Conservation (phyloP, 306 rosid genomes). For the Quercus bicolor region DNA sequence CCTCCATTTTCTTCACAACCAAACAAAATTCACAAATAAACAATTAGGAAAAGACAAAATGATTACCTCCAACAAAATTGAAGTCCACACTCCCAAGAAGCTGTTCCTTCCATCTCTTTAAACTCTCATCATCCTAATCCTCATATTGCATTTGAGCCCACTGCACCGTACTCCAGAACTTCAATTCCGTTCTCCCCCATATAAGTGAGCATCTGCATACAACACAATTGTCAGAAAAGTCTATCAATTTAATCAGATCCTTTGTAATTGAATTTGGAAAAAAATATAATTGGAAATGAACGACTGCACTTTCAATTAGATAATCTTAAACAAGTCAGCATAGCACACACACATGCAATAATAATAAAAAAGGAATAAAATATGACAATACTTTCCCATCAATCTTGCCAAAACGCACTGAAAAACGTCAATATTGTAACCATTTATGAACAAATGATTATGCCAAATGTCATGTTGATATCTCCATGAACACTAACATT, state of each 20-base stretch:
- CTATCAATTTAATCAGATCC: neutral
- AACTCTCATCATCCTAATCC: conserved; percentile 86
- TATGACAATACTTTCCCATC: neutral
- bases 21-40: too few relatives aligned
- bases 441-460: neutral
- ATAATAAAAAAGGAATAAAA: neutral
- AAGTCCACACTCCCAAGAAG: conserved; percentile 87
- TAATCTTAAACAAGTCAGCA: neutral
- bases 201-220: neutral
- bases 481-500: neutral
- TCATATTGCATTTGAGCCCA: conserved; percentile 49
- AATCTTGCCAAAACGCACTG: neutral
- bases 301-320: neutral
- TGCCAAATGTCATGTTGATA: neutral
- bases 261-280: neutral
- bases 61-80: conserved; percentile 76
- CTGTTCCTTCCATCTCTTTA: conserved; percentile 96
- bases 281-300: neutral
- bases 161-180: conserved; percentile 67
- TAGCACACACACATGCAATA: neutral
- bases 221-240: conserved; percentile 7
- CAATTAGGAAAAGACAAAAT: neutral
- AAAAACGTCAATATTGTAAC: neutral
- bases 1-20: too few relatives aligned
- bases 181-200: conserved; percentile 66